Conservation (phyloP, 495 filamentous ascomycete species). For the Hypomontagnella submonticulosa region DNA sequence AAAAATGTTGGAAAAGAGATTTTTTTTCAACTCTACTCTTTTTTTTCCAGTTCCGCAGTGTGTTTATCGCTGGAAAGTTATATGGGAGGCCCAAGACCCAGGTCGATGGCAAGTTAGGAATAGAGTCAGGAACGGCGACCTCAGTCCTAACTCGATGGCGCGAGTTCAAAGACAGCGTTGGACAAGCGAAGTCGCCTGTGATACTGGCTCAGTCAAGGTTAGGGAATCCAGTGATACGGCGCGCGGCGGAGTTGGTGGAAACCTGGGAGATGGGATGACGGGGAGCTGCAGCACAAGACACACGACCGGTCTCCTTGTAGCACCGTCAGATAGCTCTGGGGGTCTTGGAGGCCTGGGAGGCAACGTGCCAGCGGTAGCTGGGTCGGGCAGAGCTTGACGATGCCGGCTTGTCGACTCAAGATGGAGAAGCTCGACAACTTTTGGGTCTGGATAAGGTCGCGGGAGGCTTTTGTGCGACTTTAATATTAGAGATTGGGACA, state of each 20-base stretch:
- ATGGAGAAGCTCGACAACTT: slow-evolving; percentile 54
- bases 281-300: slow-evolving; percentile 56
- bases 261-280: slow-evolving; percentile 53
- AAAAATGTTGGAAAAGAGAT: slow-evolving; percentile 15
- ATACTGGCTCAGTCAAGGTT: slow-evolving; percentile 55
- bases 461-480: slow-evolving; percentile 65
- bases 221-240: slow-evolving; percentile 56
- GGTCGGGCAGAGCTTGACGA: slow-evolving; percentile 47
- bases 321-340: slow-evolving; percentile 47
- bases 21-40: slow-evolving; percentile 15
- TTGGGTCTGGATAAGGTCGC: slow-evolving; percentile 59
- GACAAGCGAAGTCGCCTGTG: slow-evolving; percentile 61
- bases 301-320: slow-evolving; percentile 50
- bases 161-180: slow-evolving; percentile 49
- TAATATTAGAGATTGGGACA: slow-evolving; percentile 53
- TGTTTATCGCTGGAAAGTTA: slow-evolving; percentile 39
- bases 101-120: slow-evolving; percentile 32
- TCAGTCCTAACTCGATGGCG: slow-evolving; percentile 39
- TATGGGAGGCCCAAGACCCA: slow-evolving; percentile 33
- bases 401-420: slow-evolving; percentile 47
- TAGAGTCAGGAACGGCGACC: slow-evolving; percentile 37
- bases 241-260: slow-evolving; percentile 58
- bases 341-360: slow-evolving; percentile 46
- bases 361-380: slow-evolving; percentile 49
- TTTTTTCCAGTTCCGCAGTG: slow-evolving; percentile 15